A percentile compares a stretch with the other conserved stretches of the same genome.
phyloP scores from a whole-genome alignment of 2,329 filamentous ascomycete genomes.

The Cordyceps javanica region DNA sequence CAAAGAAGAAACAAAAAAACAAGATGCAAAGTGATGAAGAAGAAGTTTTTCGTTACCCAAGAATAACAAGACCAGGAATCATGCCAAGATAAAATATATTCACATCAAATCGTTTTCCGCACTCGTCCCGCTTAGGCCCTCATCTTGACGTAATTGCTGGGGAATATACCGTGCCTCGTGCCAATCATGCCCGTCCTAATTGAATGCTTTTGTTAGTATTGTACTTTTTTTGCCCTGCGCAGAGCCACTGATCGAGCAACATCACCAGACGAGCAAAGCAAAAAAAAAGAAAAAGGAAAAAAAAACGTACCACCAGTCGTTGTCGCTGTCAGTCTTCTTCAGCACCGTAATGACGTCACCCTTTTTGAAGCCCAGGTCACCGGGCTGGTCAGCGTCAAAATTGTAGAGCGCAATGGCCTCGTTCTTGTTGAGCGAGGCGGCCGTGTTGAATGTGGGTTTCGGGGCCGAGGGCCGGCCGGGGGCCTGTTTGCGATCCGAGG shows the following conservation, averaged over 20 bases:
- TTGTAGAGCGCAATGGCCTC: slow-evolving; percentile 89
- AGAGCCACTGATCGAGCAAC: not conserved
- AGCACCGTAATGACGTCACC: slow-evolving; percentile 92
- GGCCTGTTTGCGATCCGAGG: slow-evolving; percentile 40
- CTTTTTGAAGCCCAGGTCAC: slow-evolving; percentile 94
- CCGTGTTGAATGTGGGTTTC: slow-evolving; percentile 73
- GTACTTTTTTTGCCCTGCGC: not conserved
- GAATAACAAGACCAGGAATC: not conserved
- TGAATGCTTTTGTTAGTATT: slow-evolving; percentile 7
- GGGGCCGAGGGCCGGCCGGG: slow-evolving; percentile 79
- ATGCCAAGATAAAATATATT: not conserved
- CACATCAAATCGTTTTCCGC: not conserved
- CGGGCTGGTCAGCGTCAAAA: slow-evolving; percentile 89
- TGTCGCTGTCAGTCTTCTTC: slow-evolving; percentile 88
- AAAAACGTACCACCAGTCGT: slow-evolving; percentile 79
- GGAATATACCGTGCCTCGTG: slow-evolving; percentile 37
- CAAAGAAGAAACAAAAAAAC: not conserved
- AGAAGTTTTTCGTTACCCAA: not conserved
- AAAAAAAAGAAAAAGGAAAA: not conserved
- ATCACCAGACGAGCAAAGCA: too few relatives aligned
- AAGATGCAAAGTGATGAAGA: not conserved
- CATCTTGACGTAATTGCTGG: slow-evolving; percentile 56
- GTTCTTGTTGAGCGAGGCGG: slow-evolving; percentile 55
- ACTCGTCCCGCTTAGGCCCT: not conserved
- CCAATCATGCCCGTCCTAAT: slow-evolving; percentile 82